Evolutionary conservation across 495 filamentous ascomycete genomes (phyloP), one percentile per base, ranked within the genome.

Genomic region (Jackrogersella multiformis): DNA sequence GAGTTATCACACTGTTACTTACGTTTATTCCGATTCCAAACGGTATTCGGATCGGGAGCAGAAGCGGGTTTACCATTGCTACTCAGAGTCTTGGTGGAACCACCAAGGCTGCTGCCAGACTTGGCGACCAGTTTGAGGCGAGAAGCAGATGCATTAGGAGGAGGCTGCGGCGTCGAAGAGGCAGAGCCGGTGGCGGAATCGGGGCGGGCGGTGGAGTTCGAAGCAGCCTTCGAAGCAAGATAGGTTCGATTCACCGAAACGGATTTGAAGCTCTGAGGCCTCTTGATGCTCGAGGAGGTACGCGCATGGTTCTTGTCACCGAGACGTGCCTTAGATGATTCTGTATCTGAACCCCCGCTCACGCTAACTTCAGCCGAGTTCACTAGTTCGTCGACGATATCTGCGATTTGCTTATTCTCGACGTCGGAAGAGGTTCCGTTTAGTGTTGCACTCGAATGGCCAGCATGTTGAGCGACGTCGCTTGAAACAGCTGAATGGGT

Each of bases 21-120:
- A 97, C 94, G 93, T 83, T 91, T 85, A 74, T 99, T 99, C 78
- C 94, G 97, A 75, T 98, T 99, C 95, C 95, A 99, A 20, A 99
- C 95, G 79, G 89, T 79, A 82, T 88, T 74, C 79, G 89, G 74
- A 77, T 96, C 84, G 12, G 83, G 83, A 12, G 78, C 78, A 39
- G 79, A 56, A 20, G 80, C 76, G 36, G 79, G 42, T 82, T 87
- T 88, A 80, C 77, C 81, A 46, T 84, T 80, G 16, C 82, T 76
- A 46, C 84, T 74, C 39, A 82, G 78, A 13, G 90, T 76, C 59
- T 80, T 70, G 35, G 80, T 61, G 38, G 78, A 77, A 56, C 76
- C 76, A 30, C 79, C 76, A 18, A 84, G 58, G 46, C 79, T 82
- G 68, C 81, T 84, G 23, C 81, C 82, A 2, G 80, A 76, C 56